phyloP scores from a whole-genome alignment of 2,329 filamentous ascomycete species.

The Clarireedia monteithiana region DNA sequence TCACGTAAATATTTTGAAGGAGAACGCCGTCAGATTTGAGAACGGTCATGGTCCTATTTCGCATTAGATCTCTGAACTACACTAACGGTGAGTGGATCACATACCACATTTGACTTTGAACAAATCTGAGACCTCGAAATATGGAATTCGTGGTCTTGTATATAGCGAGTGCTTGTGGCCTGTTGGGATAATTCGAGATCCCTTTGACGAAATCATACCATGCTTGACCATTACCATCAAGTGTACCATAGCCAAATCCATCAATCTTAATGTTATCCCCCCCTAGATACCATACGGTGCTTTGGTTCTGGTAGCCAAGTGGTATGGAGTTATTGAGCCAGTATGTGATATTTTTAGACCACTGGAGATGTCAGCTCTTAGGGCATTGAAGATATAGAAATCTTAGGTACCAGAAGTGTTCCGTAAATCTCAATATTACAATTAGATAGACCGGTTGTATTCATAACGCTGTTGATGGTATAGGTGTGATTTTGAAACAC shows the following conservation, averaged over 20 bases:
- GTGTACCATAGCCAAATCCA: constrained; percentile 43
- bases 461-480: constrained; percentile 37
- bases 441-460: constrained; percentile 35
- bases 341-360: constrained; percentile 8
- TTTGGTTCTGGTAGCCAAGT: constrained; percentile 48
- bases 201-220: constrained; percentile 47
- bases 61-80: background rate
- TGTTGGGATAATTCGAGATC: constrained; percentile 38
- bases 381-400: constrained; percentile 31
- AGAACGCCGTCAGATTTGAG: constrained; percentile 36
- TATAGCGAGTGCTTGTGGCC: constrained; percentile 43
- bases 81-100: background rate
- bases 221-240: constrained; percentile 51
- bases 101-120: constrained; percentile 52
- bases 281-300: constrained; percentile 47
- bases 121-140: constrained; percentile 40
- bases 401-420: constrained; percentile 33
- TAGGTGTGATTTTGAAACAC: constrained; percentile 38
- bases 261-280: constrained; percentile 43
- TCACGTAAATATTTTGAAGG: constrained; percentile 44
- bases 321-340: constrained; percentile 4
- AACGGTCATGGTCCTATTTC: constrained; percentile 33
- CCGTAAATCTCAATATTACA: constrained; percentile 44
- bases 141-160: constrained; percentile 42
- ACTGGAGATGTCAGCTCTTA: background rate